These are phyloP conservation scores for Trichosporon inkin DNA, from an alignment of 1,284 basidiomycete species.

Conservation along the genomic window DNA sequence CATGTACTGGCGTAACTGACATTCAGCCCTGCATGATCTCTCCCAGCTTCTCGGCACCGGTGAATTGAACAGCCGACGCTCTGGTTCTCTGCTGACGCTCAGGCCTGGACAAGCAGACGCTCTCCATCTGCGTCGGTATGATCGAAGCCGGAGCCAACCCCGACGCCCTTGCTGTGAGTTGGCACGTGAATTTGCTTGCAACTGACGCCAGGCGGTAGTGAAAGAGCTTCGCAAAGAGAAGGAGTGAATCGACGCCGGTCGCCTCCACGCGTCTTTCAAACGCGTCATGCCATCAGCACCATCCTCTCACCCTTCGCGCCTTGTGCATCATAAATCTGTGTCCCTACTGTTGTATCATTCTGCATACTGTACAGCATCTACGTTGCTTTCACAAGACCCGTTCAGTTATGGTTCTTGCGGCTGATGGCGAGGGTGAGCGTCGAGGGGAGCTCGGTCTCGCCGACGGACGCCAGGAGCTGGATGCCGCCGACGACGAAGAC, in stretches of 20 bases:
- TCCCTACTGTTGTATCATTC: slow-evolving; percentile 15
- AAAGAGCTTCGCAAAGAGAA: slow-evolving; percentile 30
- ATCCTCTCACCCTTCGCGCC: background rate
- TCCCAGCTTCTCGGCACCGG: slow-evolving; percentile 47
- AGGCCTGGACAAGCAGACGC: slow-evolving; percentile 48
- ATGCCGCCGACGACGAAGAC: slow-evolving; percentile 31
- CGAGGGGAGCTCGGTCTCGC: slow-evolving; percentile 47
- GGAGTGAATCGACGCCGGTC: background rate
- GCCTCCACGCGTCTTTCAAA: background rate
- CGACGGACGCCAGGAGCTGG: slow-evolving; percentile 38
- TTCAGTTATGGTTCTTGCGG: slow-evolving; percentile 39
- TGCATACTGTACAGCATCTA: slow-evolving; percentile 10
- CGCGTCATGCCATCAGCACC: background rate
- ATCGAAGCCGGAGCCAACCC: slow-evolving; percentile 48
- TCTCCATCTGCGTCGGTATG: slow-evolving; percentile 48
- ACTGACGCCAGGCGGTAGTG: slow-evolving; percentile 27
- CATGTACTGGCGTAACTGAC: slow-evolving; percentile 4
- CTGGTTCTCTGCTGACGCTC: background rate
- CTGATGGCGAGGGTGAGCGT: slow-evolving; percentile 46
- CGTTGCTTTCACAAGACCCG: background rate
- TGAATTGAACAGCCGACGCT: slow-evolving; percentile 15
- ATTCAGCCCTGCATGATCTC: slow-evolving; percentile 42
- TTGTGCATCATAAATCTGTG: background rate
- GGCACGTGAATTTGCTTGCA: too few species aligned
- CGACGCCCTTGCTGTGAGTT: slow-evolving; percentile 44